Percentiles rank a stretch among this genome's conserved stretches.
These are phyloP conservation scores for Athelia sp. DNA, from an alignment of 1,284 basidiomycete species.

Conservation along the genomic window DNA sequence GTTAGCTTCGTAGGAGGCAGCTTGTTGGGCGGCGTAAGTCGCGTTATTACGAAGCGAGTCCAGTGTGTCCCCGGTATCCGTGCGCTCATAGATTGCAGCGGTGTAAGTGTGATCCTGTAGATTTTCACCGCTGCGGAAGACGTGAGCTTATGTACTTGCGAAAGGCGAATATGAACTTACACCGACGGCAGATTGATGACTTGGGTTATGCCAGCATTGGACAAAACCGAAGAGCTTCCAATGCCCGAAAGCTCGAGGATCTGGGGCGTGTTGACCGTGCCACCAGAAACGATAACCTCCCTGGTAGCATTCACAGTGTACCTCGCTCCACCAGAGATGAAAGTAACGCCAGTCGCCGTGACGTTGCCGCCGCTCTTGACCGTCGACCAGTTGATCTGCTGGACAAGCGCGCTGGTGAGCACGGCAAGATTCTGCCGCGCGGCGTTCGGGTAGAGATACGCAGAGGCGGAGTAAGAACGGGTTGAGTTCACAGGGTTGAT, in stretches of 20 bases:
- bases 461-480: neutral
- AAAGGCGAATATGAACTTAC: neutral
- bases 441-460: neutral
- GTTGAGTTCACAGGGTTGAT: neutral
- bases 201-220: constrained; percentile 17
- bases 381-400: neutral
- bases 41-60: constrained; percentile 2
- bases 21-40: neutral
- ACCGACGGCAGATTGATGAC: constrained; percentile 22
- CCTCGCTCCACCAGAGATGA: neutral
- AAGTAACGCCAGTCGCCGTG: constrained; percentile 1
- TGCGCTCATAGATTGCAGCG: neutral
- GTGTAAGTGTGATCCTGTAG: neutral
- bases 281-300: neutral
- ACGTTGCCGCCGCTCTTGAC: neutral
- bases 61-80: neutral
- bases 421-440: neutral
- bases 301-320: neutral
- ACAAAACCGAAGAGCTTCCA: constrained; percentile 20
- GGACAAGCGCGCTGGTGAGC: neutral
- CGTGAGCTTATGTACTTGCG: too few species aligned
- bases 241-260: constrained; percentile 28
- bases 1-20: neutral
- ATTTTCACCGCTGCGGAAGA: neutral
- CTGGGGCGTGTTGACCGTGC: constrained; percentile 15